These are phyloP conservation scores for Carex pumila DNA, from an alignment of 176 grass and related monocot genomes.

Conservation along the genomic window DNA sequence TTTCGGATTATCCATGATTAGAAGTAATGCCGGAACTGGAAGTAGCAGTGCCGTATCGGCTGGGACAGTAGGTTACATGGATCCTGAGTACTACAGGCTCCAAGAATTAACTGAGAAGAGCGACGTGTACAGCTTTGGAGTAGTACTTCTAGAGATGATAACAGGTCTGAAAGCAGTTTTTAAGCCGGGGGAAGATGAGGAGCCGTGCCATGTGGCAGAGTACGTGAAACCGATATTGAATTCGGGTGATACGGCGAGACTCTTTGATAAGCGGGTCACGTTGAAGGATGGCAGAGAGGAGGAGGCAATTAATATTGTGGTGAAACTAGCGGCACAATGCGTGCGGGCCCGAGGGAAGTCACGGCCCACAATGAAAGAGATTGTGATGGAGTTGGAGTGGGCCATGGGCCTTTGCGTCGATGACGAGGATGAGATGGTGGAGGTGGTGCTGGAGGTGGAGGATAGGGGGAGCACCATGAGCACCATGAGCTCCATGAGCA, in stretches of 20 bases:
- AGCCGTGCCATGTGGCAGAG: conserved; percentile 61
- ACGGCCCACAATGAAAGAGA: conserved; percentile 62
- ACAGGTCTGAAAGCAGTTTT: conserved; percentile 77
- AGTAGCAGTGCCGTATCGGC: conserved; percentile 19
- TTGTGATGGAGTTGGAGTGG: conserved; percentile 70
- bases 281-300: conserved; percentile 34
- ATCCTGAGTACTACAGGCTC: conserved; percentile 90
- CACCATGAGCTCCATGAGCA: conserved; percentile 27
- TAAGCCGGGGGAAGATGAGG: conserved; percentile 44
- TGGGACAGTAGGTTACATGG: conserved; percentile 89
- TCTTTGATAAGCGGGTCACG: conserved; percentile 48
- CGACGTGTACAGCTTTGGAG: conserved; percentile 96
- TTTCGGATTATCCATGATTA: conserved; percentile 72
- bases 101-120: conserved; percentile 72
- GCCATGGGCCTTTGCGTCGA: conserved; percentile 46
- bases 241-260: neutral
- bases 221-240: conserved; percentile 58
- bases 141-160: conserved; percentile 80
- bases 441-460: conserved; percentile 19
- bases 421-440: neutral
- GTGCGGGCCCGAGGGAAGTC: conserved; percentile 37
- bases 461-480: conserved; percentile 15
- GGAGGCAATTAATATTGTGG: conserved; percentile 49
- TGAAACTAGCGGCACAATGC: conserved; percentile 55
- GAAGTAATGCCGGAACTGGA: neutral